Conservation (phyloP, 805 yeast genomes). For the Kuraishia molischiana region DNA sequence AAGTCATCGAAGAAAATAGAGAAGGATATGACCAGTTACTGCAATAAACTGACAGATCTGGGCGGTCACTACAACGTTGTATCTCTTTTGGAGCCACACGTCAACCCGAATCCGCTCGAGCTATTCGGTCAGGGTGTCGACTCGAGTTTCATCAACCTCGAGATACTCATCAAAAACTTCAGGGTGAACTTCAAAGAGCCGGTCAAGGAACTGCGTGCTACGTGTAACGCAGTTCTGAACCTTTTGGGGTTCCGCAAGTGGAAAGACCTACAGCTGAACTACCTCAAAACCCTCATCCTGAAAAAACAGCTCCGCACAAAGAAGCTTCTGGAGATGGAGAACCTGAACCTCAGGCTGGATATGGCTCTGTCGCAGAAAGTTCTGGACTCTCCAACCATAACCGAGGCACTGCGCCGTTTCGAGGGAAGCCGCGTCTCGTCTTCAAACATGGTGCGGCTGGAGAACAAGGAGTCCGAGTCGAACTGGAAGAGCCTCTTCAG, state of each 20-base stretch:
- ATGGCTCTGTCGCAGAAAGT: slow-evolving; percentile 13
- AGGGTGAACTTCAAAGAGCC: slow-evolving; percentile 40
- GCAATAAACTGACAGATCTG: slow-evolving; percentile 33
- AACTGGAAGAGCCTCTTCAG: slow-evolving; percentile 3
- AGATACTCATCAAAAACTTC: slow-evolving; percentile 28
- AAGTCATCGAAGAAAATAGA: slow-evolving; percentile 25
- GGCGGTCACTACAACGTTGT: slow-evolving; percentile 51
- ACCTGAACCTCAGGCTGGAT: slow-evolving; percentile 14
- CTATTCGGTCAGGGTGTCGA: slow-evolving; percentile 45
- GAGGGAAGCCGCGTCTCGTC: slow-evolving; percentile 5
- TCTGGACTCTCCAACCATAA: slow-evolving; percentile 21
- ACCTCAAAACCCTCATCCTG: slow-evolving; percentile 25
- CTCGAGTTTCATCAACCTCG: slow-evolving; percentile 37
- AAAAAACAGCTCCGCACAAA: slow-evolving; percentile 26
- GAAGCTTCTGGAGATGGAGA: slow-evolving; percentile 14
- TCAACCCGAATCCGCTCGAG: slow-evolving; percentile 22
- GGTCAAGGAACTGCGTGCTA: slow-evolving; percentile 34
- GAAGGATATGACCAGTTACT: slow-evolving; percentile 28
- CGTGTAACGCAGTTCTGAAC: slow-evolving; percentile 31
- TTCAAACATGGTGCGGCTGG: neutral
- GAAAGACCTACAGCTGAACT: slow-evolving; percentile 39
- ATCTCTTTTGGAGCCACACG: slow-evolving; percentile 28
- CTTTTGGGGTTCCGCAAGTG: slow-evolving; percentile 38
- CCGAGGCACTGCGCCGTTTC: slow-evolving; percentile 17
- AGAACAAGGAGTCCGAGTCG: slow-evolving; percentile 1